Evolutionary conservation across 2,329 filamentous ascomycete species (phyloP), one percentile per base, ranked within the genome.

Genomic region (Diaporthe helianthi): DNA sequence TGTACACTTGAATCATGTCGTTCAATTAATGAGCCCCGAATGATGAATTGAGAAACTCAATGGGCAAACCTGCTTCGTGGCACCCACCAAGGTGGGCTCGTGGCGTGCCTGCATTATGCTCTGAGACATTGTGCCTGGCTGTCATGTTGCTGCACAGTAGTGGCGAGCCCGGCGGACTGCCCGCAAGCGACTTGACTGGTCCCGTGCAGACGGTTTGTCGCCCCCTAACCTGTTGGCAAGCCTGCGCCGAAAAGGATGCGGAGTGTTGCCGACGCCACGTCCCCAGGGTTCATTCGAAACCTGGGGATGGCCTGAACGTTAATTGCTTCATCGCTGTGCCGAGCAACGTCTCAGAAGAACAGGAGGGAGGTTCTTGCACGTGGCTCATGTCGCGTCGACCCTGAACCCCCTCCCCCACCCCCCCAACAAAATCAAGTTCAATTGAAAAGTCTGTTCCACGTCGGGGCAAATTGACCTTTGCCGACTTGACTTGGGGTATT

Each of bases 271-370:
- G 58, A 61, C 58, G 58, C 58, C 58, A 47, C 58, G 24, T 29
- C 26, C 31, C 41, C 58, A 24, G 58, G 26, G 24, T 61, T 61
- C 58, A 47, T 29, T 19, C 19, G 36, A 47, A 61, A 47, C 24
- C 41, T 47, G 58, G 58, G 58, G 41, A 47, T 47, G 58, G 41
- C 33, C 58, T 61, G 58, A 61, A 47, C 26, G 58, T 61, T 31
- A 47, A 24, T 46, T 4, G 13, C 22, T 61, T 31, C 33, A 24
- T 46, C 2, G 13, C 22, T 46, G 55, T 31, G 29, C 55, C 38
- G 17, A 31, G 41, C 55, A 29, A 47, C 38, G 19, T 31, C 19
- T 22, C 4, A 17, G 38, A 46, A 13, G 15, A 46, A 61, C 17
- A 46, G 24, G 9, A 46, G 38, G 24, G 9, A 46, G 38, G 55